phyloP scores from a whole-genome alignment of 495 filamentous ascomycete genomes.

The Podospora pseudoanserina region DNA sequence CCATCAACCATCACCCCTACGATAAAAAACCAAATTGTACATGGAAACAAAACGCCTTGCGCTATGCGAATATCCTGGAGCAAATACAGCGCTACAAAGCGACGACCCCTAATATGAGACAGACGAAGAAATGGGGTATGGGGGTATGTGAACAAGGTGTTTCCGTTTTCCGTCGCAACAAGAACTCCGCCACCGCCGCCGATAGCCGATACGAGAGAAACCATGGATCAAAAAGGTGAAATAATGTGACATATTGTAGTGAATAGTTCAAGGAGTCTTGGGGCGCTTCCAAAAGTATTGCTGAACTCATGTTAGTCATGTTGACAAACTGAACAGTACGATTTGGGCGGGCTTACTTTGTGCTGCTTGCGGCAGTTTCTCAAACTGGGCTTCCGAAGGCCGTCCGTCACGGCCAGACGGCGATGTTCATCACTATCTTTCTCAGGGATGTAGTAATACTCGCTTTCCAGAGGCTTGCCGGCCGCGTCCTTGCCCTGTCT shows the following conservation, averaged over 20 bases:
- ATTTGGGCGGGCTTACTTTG: slow-evolving; percentile 61
- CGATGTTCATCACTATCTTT: slow-evolving; percentile 75
- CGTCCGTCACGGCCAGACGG: slow-evolving; percentile 77
- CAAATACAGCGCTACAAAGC: slow-evolving; percentile 12
- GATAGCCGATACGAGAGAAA: slow-evolving; percentile 4
- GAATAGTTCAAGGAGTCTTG: slow-evolving; percentile 43
- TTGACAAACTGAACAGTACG: slow-evolving; percentile 11
- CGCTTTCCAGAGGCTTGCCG: slow-evolving; percentile 86
- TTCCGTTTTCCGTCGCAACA: not conserved
- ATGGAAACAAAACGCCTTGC: slow-evolving; percentile 26
- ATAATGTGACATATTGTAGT: not conserved
- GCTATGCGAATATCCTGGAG: slow-evolving; percentile 29
- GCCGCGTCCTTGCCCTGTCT: slow-evolving; percentile 95
- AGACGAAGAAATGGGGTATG: not conserved
- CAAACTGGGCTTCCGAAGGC: slow-evolving; percentile 80
- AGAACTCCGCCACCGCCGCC: not conserved
- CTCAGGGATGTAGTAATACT: slow-evolving; percentile 97
- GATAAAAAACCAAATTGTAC: slow-evolving; percentile 9
- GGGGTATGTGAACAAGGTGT: not conserved
- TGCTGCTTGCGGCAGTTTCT: slow-evolving; percentile 88
- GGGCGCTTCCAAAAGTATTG: slow-evolving; percentile 95
- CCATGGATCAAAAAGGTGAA: slow-evolving; percentile 3
- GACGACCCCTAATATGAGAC: slow-evolving; percentile 5
- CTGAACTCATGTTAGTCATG: slow-evolving; percentile 42
- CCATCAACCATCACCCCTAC: not conserved